These are phyloP conservation scores for Colletotrichum sp. DNA, from an alignment of 2,329 filamentous ascomycete genomes.

Conservation along the genomic window DNA sequence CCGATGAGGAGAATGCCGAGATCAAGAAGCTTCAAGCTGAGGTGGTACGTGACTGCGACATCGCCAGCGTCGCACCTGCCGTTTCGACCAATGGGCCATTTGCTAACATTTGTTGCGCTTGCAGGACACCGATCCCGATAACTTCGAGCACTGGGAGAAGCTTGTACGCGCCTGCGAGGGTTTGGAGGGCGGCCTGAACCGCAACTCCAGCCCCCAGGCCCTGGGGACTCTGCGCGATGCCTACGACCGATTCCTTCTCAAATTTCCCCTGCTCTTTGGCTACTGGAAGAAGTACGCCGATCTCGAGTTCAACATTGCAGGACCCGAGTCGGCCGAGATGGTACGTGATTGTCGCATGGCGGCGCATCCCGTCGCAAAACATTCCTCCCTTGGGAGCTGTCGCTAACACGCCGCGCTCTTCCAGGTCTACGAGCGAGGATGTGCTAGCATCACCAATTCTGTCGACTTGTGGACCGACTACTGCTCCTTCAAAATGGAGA, in stretches of 20 bases:
- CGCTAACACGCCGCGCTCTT: not conserved
- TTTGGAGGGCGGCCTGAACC: slow-evolving; percentile 91
- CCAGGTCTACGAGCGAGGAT: slow-evolving; percentile 92
- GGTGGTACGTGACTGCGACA: slow-evolving; percentile 65
- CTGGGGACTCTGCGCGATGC: slow-evolving; percentile 85
- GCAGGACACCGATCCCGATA: slow-evolving; percentile 77
- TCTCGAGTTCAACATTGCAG: slow-evolving; percentile 94
- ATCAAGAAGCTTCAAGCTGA: slow-evolving; percentile 80
- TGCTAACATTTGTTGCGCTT: not conserved
- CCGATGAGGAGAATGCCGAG: slow-evolving; percentile 82
- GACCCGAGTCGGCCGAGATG: slow-evolving; percentile 97
- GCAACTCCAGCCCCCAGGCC: slow-evolving; percentile 94
- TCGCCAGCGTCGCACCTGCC: not conserved
- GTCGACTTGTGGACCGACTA: slow-evolving; percentile 98
- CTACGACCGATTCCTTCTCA: slow-evolving; percentile 91
- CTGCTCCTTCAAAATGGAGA: slow-evolving; percentile 97
- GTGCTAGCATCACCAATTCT: slow-evolving; percentile 90
- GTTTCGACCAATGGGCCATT: not conserved
- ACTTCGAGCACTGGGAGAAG: slow-evolving; percentile 95
- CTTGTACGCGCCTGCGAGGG: slow-evolving; percentile 82
- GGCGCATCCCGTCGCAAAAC: not conserved
- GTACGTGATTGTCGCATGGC: slow-evolving; percentile 52
- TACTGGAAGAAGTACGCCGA: slow-evolving; percentile 99
- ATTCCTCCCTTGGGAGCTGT: slow-evolving; percentile 4
- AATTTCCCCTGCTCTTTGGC: slow-evolving; percentile 94